A percentile compares a stretch with the other conserved stretches of the same genome.
Evolutionary conservation across 805 yeast genomes (phyloP).

Genomic region (Lachancea dasiensis): DNA sequence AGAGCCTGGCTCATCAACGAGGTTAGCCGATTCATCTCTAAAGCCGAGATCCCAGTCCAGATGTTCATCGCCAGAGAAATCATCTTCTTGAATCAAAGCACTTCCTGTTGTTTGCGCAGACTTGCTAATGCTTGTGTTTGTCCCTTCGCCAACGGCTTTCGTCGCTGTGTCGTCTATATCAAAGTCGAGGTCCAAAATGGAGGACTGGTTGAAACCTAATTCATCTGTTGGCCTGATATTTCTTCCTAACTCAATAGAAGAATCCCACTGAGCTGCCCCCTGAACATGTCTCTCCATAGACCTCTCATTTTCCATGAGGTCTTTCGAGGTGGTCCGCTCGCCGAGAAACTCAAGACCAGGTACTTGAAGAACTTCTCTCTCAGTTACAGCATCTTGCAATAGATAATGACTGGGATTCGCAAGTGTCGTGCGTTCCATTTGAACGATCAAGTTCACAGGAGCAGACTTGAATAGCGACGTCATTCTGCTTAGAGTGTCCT

Average conservation of each 20-base stretch:
- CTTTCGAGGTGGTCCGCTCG: constrained; percentile 13
- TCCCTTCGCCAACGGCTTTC: constrained; percentile 26
- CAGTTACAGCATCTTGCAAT: constrained; percentile 73
- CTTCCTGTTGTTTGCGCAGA: constrained; percentile 4
- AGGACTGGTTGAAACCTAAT: constrained; percentile 17
- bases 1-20: constrained; percentile 23
- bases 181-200: constrained; percentile 30
- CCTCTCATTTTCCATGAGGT: constrained; percentile 16
- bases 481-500: constrained; percentile 64
- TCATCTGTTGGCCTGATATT: constrained; percentile 20
- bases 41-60: constrained; percentile 29
- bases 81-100: constrained; percentile 7
- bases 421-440: constrained; percentile 45
- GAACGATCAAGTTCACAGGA: constrained; percentile 49
- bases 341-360: constrained; percentile 43
- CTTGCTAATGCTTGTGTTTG: constrained; percentile 10
- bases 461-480: constrained; percentile 56
- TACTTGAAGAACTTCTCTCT: constrained; percentile 63
- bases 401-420: constrained; percentile 54
- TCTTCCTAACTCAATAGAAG: constrained; percentile 31
- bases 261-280: constrained; percentile 31
- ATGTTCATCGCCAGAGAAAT: constrained; percentile 21
- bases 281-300: constrained; percentile 26
- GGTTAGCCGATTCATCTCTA: constrained; percentile 12
- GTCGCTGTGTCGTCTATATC: constrained; percentile 26